phyloP scores from a whole-genome alignment of 306 rosid species.

The Adenanthera pavonina region DNA sequence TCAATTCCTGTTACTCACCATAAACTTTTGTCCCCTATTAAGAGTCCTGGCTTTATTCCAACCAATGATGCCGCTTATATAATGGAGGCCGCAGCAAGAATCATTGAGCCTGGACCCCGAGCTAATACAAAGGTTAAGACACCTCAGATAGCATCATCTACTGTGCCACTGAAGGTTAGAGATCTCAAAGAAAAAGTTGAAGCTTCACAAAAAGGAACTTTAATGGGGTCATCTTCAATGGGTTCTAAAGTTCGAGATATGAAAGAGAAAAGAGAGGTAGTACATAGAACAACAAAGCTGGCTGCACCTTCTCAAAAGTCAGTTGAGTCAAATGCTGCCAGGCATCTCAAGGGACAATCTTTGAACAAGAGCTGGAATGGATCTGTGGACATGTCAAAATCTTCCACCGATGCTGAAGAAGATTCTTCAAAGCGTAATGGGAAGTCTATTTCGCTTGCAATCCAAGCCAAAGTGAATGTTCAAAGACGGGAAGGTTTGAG shows the following conservation, averaged over 20 bases:
- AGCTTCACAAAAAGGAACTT: conserved; percentile 62
- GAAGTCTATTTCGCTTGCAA: conserved; percentile 89
- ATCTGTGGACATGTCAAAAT: conserved; percentile 57
- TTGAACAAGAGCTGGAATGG: conserved; percentile 95
- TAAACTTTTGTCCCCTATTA: conserved; percentile 90
- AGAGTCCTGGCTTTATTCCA: conserved; percentile 76
- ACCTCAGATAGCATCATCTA: conserved; percentile 60
- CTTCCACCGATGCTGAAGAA: conserved; percentile 56
- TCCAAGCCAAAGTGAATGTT: conserved; percentile 98
- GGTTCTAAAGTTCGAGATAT: conserved; percentile 57
- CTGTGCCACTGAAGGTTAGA: conserved; percentile 73
- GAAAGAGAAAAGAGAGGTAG: conserved; percentile 64
- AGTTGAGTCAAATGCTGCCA: conserved; percentile 74
- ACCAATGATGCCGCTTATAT: conserved; percentile 82
- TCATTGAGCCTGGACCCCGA: conserved; percentile 75
- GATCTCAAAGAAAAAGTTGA: conserved; percentile 77
- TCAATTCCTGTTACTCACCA: conserved; percentile 93
- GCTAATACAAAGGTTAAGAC: conserved; percentile 57
- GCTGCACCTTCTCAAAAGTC: conserved; percentile 63
- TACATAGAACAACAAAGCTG: conserved; percentile 56
- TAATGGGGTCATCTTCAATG: conserved; percentile 61
- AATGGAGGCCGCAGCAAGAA: conserved; percentile 97
- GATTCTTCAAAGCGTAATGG: conserved; percentile 59
- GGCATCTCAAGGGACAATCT: conserved; percentile 81
- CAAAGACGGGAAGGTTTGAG: conserved; percentile 84